These are phyloP conservation scores for Aureobasidium sp. DNA, from an alignment of 2,329 filamentous ascomycete species.

Conservation along the genomic window DNA sequence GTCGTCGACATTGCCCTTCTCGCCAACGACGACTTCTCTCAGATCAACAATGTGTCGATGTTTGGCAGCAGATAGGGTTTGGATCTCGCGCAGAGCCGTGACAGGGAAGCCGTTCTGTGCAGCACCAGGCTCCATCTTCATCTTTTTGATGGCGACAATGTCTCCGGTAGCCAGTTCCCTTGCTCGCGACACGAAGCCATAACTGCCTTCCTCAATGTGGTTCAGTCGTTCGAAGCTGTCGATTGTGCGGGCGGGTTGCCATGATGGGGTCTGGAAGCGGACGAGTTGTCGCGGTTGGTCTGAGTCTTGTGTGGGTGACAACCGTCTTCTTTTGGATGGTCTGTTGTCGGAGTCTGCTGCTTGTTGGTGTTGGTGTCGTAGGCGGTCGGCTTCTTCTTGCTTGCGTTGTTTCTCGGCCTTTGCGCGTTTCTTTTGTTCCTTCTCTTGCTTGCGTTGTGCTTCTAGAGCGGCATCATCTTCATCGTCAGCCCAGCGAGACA, in stretches of 20 bases:
- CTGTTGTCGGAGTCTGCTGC: conserved; percentile 19
- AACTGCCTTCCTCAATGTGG: conserved; percentile 94
- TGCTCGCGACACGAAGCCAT: conserved; percentile 86
- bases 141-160: conserved; percentile 83
- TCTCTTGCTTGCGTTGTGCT: conserved; percentile 65
- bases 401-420: conserved; percentile 75
- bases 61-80: conserved; percentile 70
- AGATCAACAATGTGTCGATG: conserved; percentile 78
- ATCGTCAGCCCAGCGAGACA: conserved; percentile 79
- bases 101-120: conserved; percentile 61
- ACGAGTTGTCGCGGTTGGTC: conserved; percentile 48
- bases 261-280: conserved; percentile 59
- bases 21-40: conserved; percentile 60
- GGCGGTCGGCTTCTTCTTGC: conserved; percentile 45
- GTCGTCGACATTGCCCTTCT: conserved; percentile 35
- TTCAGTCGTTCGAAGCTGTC: conserved; percentile 89
- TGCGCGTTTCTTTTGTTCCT: conserved; percentile 76
- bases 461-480: conserved; percentile 71
- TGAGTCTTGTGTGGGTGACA: conserved; percentile 42
- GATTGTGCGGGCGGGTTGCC: conserved; percentile 66
- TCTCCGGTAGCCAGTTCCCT: conserved; percentile 63
- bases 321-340: conserved; percentile 52
- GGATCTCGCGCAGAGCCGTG: conserved; percentile 87
- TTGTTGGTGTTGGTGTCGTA: conserved; percentile 21
- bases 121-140: conserved; percentile 72